Percentiles rank a stretch among this genome's conserved stretches.
Evolutionary conservation across 2,329 filamentous ascomycete species (phyloP).

Genomic region (Fusarium sublunatum): DNA sequence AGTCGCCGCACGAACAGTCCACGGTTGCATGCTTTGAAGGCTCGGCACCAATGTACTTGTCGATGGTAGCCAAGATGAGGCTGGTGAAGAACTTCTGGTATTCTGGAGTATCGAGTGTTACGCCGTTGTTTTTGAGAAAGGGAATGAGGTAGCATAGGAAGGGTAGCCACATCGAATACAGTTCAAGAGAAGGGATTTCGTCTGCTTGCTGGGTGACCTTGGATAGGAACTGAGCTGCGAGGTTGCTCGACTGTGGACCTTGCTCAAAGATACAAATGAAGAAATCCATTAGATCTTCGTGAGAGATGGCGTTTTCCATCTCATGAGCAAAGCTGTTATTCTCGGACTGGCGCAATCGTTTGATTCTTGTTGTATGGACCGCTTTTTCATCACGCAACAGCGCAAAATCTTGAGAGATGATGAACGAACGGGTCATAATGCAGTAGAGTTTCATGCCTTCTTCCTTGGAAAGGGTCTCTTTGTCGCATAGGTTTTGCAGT

Average conservation of each 20-base stretch:
- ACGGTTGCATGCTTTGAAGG: slow-evolving; percentile 22
- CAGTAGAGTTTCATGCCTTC: background rate
- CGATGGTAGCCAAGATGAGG: slow-evolving; percentile 39
- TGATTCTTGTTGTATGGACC: background rate
- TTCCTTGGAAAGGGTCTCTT: slow-evolving; percentile 1
- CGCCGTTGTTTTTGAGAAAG: slow-evolving; percentile 15
- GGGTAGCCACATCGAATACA: slow-evolving; percentile 48
- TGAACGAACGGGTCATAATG: background rate
- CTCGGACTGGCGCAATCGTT: background rate
- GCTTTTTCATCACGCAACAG: background rate
- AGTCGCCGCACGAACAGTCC: slow-evolving; percentile 43
- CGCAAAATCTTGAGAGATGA: slow-evolving; percentile 5
- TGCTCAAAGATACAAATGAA: slow-evolving; percentile 16
- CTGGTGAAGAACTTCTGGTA: slow-evolving; percentile 44
- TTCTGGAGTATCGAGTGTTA: slow-evolving; percentile 16
- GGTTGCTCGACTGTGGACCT: slow-evolving; percentile 29
- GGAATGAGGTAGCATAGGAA: slow-evolving; percentile 41
- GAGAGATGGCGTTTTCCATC: background rate
- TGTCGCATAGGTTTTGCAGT: background rate
- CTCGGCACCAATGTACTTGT: slow-evolving; percentile 36
- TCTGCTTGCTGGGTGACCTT: slow-evolving; percentile 31
- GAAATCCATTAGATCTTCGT: slow-evolving; percentile 15
- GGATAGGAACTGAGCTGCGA: slow-evolving; percentile 32
- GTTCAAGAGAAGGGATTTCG: slow-evolving; percentile 26
- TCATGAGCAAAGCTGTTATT: background rate